These are phyloP conservation scores for Mikania micrantha DNA, from an alignment of 129 eudicot genomes.

Conservation along the genomic window DNA sequence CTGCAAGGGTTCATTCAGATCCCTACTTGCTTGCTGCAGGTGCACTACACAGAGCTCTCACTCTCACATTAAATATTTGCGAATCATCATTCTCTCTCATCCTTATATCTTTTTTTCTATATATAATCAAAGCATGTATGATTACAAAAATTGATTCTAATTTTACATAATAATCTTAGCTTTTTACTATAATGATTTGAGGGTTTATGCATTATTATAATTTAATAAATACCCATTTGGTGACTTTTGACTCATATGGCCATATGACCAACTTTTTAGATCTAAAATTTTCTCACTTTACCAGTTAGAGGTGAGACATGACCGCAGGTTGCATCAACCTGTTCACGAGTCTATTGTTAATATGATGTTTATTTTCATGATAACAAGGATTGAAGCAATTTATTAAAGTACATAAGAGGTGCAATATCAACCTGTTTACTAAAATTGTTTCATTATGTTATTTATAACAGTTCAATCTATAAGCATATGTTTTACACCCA, in stretches of 20 bases:
- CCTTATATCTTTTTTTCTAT: too few relatives aligned
- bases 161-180: background rate
- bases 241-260: background rate
- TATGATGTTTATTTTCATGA: background rate
- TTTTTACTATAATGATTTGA: background rate
- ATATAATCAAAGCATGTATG: background rate
- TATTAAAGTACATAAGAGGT: background rate
- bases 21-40: constrained; percentile 86
- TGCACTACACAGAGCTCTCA: constrained; percentile 13
- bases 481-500: background rate
- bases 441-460: background rate
- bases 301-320: background rate
- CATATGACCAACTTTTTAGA: background rate
- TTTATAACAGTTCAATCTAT: background rate
- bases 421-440: background rate
- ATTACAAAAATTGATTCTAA: background rate
- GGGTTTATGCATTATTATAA: background rate
- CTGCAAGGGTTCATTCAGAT: constrained; percentile 83
- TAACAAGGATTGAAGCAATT: background rate
- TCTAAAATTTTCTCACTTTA: background rate
- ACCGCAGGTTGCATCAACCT: background rate
- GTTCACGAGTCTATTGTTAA: background rate
- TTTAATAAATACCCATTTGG: background rate
- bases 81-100: background rate
- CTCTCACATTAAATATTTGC: background rate